Conservation (phyloP, 2,329 filamentous ascomycete genomes). For the Pestalotiopsis sp. region DNA sequence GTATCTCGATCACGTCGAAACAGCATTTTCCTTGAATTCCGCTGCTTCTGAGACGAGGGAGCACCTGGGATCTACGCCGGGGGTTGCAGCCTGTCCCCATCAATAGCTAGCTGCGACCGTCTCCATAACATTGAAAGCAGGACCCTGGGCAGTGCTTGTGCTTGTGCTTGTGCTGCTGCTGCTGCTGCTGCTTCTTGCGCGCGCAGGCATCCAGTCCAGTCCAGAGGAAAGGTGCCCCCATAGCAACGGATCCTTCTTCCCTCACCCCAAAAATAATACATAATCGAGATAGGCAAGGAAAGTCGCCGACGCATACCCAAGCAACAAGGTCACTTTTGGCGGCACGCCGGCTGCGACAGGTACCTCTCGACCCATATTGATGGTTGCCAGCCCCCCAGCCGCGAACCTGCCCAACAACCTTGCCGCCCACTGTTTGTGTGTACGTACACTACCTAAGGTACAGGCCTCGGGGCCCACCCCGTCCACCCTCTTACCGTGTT, state of each 20-base stretch:
- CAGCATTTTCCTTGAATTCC: conserved; percentile 22
- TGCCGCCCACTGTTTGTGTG: conserved; percentile 1
- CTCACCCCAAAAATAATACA: not conserved
- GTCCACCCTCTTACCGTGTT: not conserved
- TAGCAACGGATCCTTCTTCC: conserved; percentile 7
- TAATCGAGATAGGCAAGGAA: not conserved
- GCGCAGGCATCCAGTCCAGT: not conserved
- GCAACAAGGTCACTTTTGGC: conserved; percentile 7
- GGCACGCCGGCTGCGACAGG: not conserved
- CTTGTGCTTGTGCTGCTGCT: not conserved
- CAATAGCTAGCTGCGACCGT: conserved; percentile 3
- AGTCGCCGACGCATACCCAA: not conserved
- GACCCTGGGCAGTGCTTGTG: conserved; percentile 4
- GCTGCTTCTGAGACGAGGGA: conserved; percentile 22
- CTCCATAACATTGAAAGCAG: not conserved
- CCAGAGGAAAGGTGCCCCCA: not conserved
- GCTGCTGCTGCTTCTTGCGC: no score
- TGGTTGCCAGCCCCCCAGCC: not conserved
- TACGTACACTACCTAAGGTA: no score
- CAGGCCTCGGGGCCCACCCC: not conserved
- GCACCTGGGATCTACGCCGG: conserved; percentile 17
- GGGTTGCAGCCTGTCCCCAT: not conserved
- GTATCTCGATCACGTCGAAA: conserved; percentile 25
- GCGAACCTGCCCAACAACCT: not conserved
- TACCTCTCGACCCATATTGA: not conserved